A percentile compares a stretch with the other conserved stretches of the same genome.
These are phyloP conservation scores for Chlorophyllum brunneum DNA, from an alignment of 768 basidiomycete species.

Conservation along the genomic window DNA sequence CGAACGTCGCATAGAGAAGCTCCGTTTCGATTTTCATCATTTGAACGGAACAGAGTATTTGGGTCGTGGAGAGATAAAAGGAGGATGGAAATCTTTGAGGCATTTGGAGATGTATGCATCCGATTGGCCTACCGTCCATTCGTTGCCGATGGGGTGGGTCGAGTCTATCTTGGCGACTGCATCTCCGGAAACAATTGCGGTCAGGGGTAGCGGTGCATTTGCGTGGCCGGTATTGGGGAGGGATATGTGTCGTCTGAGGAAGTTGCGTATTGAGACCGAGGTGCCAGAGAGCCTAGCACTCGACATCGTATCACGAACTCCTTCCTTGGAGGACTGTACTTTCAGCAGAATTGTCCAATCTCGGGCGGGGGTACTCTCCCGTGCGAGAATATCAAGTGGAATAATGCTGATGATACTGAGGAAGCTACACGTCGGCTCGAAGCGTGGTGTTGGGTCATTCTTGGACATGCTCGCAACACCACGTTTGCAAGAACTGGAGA, in stretches of 20 bases:
- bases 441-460: not conserved
- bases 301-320: not conserved
- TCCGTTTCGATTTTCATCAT: constrained; percentile 4
- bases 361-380: too few species aligned
- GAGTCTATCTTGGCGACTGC: not conserved
- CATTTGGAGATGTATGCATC: constrained; percentile 5
- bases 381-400: too few species aligned
- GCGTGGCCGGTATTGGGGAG: constrained; percentile 1
- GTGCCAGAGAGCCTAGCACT: not conserved
- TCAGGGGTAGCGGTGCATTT: not conserved
- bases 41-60: constrained; percentile 6
- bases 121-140: not conserved
- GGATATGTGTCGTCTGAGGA: constrained; percentile 1
- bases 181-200: not conserved
- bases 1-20: not conserved
- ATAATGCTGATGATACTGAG: not conserved
- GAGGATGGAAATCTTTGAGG: not conserved
- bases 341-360: not conserved
- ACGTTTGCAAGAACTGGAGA: not conserved
- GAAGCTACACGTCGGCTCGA: not conserved
- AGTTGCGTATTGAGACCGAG: not conserved
- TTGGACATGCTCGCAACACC: not conserved
- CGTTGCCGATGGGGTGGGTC: constrained; percentile 3
- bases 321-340: not conserved
- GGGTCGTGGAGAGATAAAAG: not conserved